Evolutionary conservation across 495 filamentous ascomycete species (phyloP), one percentile per base, ranked within the genome.

Genomic region (Aspergillus sparsus): DNA sequence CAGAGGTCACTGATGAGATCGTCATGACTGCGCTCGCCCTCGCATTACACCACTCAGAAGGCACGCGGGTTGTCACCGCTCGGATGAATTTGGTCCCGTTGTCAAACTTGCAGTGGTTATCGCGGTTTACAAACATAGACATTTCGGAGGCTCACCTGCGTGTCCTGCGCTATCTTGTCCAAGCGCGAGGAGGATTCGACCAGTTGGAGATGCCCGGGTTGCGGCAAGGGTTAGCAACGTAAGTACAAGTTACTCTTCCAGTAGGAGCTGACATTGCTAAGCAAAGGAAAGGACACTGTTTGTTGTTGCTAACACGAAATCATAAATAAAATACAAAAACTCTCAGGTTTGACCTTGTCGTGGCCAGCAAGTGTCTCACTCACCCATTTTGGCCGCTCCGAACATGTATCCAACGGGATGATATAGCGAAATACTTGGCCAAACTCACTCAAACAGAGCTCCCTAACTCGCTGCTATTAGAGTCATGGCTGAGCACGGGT

Each of bases 121-220:
- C 37, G 7, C 52, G 52, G 18, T 54, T 54, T 13, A 54, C 52
- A 13, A 27, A 54, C 31, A 54, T 54, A 13, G 35, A 27, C 35
- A 27, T 54, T 2, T 42, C 52, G 7, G 52, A 54, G 2, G 35
- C 9, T 2, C 34, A 54, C 35, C 36, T 54, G 3, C 35, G 9
- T 7, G 52, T n/a, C 0, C 6, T 54, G 13, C 36, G 52, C n/a
- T 10, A 42, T 27, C 52, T 54, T 7, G 52, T 54, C 10, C 9
- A 42, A 2, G 35, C 36, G n/a, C n/a, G 52, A 42, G 52, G 52
- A 3, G 52, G 52, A 1, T 54, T 54, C 37, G 52, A 54, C 16
- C 41, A 32, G 7, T 8, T 54, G 9, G 52, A 54, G 15, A 54
- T 54, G 52, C 52, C 52, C 16, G 52, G 52, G 13, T 36, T 54